A percentile compares a stretch with the other conserved stretches of the same genome.
phyloP scores from a whole-genome alignment of 1,284 basidiomycete species.

The Phenoliferia sp. region DNA sequence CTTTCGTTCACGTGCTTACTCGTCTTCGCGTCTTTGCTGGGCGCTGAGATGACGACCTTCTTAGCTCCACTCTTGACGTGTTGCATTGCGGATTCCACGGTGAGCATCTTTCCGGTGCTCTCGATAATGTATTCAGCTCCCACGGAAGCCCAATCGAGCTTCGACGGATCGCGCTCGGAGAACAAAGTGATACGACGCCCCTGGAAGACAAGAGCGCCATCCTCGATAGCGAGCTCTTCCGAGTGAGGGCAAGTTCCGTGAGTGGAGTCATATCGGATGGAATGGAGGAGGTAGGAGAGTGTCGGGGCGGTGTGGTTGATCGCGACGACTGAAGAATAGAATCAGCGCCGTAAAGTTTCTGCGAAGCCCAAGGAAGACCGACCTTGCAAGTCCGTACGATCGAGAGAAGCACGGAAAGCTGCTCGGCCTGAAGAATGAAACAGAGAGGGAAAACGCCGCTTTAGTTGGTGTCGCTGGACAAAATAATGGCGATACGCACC shows the following conservation, averaged over 20 bases:
- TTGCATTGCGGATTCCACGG: constrained; percentile 35
- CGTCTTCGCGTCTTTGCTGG: constrained; percentile 37
- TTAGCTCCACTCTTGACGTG: constrained; percentile 43
- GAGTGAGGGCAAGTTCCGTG: constrained; percentile 40
- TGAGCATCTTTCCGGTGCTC: constrained; percentile 24
- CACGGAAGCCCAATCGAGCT: constrained; percentile 42
- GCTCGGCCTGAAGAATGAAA: constrained; percentile 21
- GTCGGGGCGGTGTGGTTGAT: constrained; percentile 46
- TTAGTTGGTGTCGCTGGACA: not conserved
- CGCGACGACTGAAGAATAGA: constrained; percentile 40
- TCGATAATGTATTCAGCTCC: constrained; percentile 43
- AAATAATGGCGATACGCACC: constrained; percentile 29
- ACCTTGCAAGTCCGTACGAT: constrained; percentile 28
- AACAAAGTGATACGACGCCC: constrained; percentile 44
- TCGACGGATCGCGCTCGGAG: constrained; percentile 41
- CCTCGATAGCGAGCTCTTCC: constrained; percentile 37
- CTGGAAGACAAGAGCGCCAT: constrained; percentile 39
- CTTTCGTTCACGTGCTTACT: not conserved
- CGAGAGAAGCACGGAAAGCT: constrained; percentile 35
- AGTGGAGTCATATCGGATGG: constrained; percentile 42
- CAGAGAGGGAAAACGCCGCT: too few species aligned
- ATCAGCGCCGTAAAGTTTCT: too few species aligned
- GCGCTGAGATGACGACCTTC: constrained; percentile 47
- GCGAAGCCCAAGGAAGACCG: not conserved
- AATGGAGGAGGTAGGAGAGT: constrained; percentile 38